Conservation (phyloP, 2,329 filamentous ascomycete species). For the Epichloe amarillans region DNA sequence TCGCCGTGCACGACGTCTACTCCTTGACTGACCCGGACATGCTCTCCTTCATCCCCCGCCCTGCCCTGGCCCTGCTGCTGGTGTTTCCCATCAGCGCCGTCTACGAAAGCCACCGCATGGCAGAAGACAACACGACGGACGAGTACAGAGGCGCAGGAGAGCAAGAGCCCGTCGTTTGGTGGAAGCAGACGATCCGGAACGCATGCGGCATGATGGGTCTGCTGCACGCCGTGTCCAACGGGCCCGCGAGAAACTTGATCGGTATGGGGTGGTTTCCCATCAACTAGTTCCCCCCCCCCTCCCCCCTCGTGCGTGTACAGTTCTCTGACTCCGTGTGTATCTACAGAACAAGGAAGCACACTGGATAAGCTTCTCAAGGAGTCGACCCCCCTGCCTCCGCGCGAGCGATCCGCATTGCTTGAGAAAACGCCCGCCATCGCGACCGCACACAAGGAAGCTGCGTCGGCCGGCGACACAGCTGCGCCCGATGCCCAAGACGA, state of each 20-base stretch:
- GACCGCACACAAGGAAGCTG: conserved; percentile 64
- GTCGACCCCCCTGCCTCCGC: conserved; percentile 54
- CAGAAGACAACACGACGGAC: conserved; percentile 52
- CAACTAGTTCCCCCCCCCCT: neutral
- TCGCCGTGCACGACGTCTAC: conserved; percentile 84
- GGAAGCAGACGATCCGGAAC: conserved; percentile 86
- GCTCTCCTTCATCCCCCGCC: conserved; percentile 75
- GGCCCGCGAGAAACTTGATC: conserved; percentile 51
- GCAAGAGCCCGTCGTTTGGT: conserved; percentile 75
- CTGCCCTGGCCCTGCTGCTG: conserved; percentile 75
- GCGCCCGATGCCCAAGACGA: conserved; percentile 68
- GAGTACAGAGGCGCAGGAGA: conserved; percentile 57
- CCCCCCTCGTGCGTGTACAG: too few species aligned
- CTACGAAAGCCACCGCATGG: conserved; percentile 63
- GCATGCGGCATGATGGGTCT: conserved; percentile 86
- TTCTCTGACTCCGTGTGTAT: neutral
- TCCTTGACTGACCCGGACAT: conserved; percentile 76
- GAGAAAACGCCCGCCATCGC: conserved; percentile 68
- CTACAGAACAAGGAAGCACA: conserved; percentile 34
- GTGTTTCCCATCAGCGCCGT: conserved; percentile 74
- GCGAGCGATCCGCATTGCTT: conserved; percentile 56
- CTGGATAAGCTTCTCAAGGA: conserved; percentile 53
- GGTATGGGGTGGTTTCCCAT: conserved; percentile 19
- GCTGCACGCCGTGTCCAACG: conserved; percentile 72
- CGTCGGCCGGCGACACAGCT: conserved; percentile 60